Percentiles rank a stretch among this genome's conserved stretches.
These are phyloP conservation scores for Metarhizium robertsii DNA, from an alignment of 2,329 filamentous ascomycete species.

Conservation along the genomic window DNA sequence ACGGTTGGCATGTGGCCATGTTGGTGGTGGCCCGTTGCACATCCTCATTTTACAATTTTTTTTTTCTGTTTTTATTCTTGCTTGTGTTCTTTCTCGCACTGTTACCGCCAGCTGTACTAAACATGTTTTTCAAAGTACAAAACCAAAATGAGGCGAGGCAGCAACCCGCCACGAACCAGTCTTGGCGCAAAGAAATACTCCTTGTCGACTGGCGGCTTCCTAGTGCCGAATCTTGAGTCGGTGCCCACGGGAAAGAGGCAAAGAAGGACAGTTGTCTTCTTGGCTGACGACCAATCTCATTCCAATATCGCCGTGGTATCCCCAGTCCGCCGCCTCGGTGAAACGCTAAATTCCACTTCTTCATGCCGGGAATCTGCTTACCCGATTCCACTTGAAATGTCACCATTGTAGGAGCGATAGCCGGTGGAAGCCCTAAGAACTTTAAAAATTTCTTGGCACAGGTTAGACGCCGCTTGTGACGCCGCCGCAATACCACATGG, in stretches of 20 bases:
- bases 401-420: conserved; percentile 4
- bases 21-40: background rate
- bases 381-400: conserved; percentile 3
- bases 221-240: background rate
- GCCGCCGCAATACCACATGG: background rate
- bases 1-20: background rate
- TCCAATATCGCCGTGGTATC: background rate
- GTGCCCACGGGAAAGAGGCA: background rate
- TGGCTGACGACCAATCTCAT: background rate
- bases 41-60: background rate
- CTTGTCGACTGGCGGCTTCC: background rate
- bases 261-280: background rate
- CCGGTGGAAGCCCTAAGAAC: background rate
- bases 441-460: conserved; percentile 1
- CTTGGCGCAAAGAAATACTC: background rate
- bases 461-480: background rate
- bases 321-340: background rate
- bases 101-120: background rate
- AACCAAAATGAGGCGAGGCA: background rate
- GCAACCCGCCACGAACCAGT: background rate
- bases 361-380: conserved; percentile 1
- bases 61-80: background rate
- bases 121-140: background rate
- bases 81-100: background rate
- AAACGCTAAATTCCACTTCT: background rate